Evolutionary conservation across 176 grass and related monocot species (phyloP), one percentile per base, ranked within the genome.

Genomic region (Raddia guianensis): DNA sequence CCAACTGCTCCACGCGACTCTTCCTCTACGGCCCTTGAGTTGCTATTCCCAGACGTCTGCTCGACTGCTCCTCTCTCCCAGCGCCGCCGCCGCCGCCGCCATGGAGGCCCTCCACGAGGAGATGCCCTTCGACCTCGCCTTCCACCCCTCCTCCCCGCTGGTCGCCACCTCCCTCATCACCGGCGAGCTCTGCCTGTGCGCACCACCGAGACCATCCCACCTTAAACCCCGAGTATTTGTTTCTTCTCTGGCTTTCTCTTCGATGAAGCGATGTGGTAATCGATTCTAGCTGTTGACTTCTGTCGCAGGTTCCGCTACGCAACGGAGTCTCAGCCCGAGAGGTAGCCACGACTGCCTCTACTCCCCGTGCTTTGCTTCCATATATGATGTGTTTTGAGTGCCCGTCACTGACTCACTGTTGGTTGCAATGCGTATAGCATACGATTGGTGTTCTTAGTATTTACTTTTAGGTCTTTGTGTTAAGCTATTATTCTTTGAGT

Each of bases 31-130:
- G 76, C 76, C 61, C 47, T 52, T 8, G 9, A n/a, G 32, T 1
- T 5, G 37, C 4, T 40, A 40, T 40, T 40, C 61, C 16, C 19
- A 42, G 40, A 42, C 76, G 33, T 48, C 72, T n/a, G n/a, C n/a
- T n/a, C n/a, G 15, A 12, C 15, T 12, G 63, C 19, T 15, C 45
- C 3, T 52, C 56, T 78, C 68, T 5, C 85, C 21, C 50, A 33
- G 70, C 62, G 15, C 80, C 9, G n/a, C 48, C 13, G 58, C 70
- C 74, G 43, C 74, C 70, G 69, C 87, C 77, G 47, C 63, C 63
- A 99, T 95, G 96, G 92, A 99, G 84, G 90, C 80, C 58, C 83
- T 82, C 79, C 84, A 91, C 57, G 91, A 85, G 59, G 91, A 91
- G 67, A 89, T 81, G 58, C 85, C 91, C 64, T 97, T 99, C 84